Percentiles rank a stretch among this genome's conserved stretches.
Evolutionary conservation across 176 grass and related monocot genomes (phyloP).

Genomic region (Carex pumila): DNA sequence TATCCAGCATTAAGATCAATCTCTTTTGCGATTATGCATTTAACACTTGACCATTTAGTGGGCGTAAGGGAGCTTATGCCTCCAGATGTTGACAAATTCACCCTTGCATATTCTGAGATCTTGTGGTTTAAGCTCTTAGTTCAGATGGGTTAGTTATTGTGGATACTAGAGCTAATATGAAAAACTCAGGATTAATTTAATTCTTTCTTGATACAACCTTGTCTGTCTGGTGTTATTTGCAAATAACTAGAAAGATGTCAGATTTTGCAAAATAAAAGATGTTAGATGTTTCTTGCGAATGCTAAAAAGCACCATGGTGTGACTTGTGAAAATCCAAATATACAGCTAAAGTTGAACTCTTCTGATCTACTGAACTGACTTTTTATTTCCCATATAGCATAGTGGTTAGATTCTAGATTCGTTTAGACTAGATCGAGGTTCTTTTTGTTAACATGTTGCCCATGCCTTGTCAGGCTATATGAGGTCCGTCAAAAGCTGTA

Average conservation of each 20-base stretch:
- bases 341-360: not conserved
- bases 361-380: not conserved
- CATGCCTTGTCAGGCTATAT: conserved; percentile 53
- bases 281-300: not conserved
- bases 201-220: not conserved
- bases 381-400: not conserved
- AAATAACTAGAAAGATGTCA: not conserved
- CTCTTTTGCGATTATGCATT: not conserved
- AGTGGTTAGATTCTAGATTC: not conserved
- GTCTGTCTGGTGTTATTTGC: not conserved
- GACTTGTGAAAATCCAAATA: not conserved
- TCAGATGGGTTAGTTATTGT: not conserved
- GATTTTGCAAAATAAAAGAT: not conserved
- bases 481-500: conserved; percentile 91
- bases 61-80: not conserved
- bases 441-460: not conserved
- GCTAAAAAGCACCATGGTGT: not conserved
- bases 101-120: not conserved
- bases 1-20: not conserved
- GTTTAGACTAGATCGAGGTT: not conserved
- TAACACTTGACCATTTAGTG: not conserved
- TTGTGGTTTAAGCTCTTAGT: not conserved
- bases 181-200: not conserved
- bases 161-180: not conserved
- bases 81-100: not conserved